phyloP scores from a whole-genome alignment of 305 asterid genomes.

The Petunia hybrid region DNA sequence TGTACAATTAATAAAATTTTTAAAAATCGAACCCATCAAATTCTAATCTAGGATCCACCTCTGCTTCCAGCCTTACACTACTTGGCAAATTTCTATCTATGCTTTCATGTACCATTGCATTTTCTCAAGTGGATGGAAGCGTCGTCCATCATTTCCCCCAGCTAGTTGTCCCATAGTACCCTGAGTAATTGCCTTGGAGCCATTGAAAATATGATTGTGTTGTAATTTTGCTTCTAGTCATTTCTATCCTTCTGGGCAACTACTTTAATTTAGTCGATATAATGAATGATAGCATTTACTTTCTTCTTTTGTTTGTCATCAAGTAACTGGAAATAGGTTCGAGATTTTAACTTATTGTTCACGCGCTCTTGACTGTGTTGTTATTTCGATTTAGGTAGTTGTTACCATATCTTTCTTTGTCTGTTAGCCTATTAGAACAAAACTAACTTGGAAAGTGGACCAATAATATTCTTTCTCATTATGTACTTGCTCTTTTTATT shows the following conservation, averaged over 20 bases:
- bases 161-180: neutral
- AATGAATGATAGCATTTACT: neutral
- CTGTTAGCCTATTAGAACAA: neutral
- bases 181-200: neutral
- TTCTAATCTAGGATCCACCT: too few species aligned
- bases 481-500: neutral
- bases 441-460: slow-evolving; percentile 8
- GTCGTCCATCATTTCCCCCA: neutral
- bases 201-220: neutral
- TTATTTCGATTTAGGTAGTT: neutral
- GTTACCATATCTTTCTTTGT: neutral
- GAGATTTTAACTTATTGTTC: neutral
- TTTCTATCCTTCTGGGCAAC: neutral
- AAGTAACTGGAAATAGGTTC: neutral
- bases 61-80: neutral
- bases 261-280: neutral
- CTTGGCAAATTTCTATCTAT: neutral
- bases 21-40: too few species aligned
- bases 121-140: slow-evolving; percentile 6
- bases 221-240: slow-evolving; percentile 19
- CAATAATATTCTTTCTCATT: neutral
- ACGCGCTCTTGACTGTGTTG: neutral
- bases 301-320: neutral
- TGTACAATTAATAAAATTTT: too few species aligned
- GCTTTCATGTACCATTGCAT: neutral